Percentiles rank a stretch among this genome's conserved stretches.
phyloP scores from a whole-genome alignment of 2,329 filamentous ascomycete species.

The Gliomastix tumulicola region DNA sequence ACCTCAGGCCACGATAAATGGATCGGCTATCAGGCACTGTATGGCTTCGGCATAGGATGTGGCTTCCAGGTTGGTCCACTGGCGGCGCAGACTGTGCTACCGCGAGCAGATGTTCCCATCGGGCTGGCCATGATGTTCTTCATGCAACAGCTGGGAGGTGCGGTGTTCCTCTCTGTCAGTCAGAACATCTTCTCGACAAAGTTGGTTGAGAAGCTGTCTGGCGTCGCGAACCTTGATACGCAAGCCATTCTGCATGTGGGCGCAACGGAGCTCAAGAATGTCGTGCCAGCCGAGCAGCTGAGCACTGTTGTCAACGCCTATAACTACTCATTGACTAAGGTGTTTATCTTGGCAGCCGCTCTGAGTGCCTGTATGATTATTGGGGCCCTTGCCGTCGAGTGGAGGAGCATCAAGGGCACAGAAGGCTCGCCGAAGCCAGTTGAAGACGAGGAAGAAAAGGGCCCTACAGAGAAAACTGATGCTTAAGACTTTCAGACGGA shows the following conservation, averaged over 20 bases:
- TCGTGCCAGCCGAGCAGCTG: slow-evolving; percentile 27
- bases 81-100: slow-evolving; percentile 37
- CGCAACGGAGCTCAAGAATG: slow-evolving; percentile 45
- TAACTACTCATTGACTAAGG: slow-evolving; percentile 49
- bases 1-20: slow-evolving; percentile 2
- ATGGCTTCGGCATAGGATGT: slow-evolving; percentile 33
- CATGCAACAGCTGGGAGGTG: slow-evolving; percentile 31
- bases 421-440: too few relatives aligned
- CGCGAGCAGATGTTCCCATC: slow-evolving; percentile 28
- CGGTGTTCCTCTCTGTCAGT: slow-evolving; percentile 33
- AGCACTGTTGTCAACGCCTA: slow-evolving; percentile 31
- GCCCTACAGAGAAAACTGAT: too few relatives aligned
- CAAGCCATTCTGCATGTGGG: slow-evolving; percentile 29
- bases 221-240: neutral
- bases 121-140: slow-evolving; percentile 36
- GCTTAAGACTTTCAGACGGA: too few relatives aligned
- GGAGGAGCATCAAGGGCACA: slow-evolving; percentile 51
- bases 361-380: slow-evolving; percentile 25
- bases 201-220: neutral
- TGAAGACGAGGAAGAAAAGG: too few relatives aligned
- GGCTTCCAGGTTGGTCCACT: slow-evolving; percentile 35
- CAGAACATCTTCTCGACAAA: slow-evolving; percentile 28
- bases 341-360: slow-evolving; percentile 29
- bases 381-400: slow-evolving; percentile 49
- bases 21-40: slow-evolving; percentile 19